Evolutionary conservation across 1,139 yeast genomes (phyloP).

Genomic region (Yamadazyma taylorii): DNA sequence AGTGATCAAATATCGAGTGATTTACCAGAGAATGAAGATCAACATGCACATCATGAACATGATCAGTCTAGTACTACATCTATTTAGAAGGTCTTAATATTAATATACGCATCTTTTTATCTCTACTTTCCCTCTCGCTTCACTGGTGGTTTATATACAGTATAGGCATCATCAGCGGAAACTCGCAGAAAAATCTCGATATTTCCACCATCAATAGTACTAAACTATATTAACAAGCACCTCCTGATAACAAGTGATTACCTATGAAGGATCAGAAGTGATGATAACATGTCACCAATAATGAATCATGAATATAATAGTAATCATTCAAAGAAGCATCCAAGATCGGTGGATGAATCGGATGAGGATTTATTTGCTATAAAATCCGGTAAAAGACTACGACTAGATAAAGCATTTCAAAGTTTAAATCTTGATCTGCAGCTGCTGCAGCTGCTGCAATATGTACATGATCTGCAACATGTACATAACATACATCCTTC

Average conservation of each 20-base stretch:
- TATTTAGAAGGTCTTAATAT: too few species aligned
- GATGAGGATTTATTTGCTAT: constrained; percentile 11
- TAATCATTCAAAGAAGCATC: constrained; percentile 7
- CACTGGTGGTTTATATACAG: too few species aligned
- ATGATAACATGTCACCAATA: background rate
- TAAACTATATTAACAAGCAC: too few species aligned
- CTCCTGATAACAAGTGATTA: too few species aligned
- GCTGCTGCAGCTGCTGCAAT: too few species aligned
- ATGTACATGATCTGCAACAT: too few species aligned
- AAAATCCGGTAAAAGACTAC: constrained; percentile 21
- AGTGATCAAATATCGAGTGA: too few species aligned
- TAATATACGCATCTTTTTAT: too few species aligned
- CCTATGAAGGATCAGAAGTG: too few species aligned
- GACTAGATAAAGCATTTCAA: constrained; percentile 24
- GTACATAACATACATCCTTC: constrained; percentile 5
- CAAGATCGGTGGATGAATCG: constrained; percentile 18
- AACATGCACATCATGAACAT: background rate
- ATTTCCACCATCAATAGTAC: background rate
- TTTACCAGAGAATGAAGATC: background rate
- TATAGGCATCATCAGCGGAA: background rate
- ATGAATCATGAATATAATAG: background rate
- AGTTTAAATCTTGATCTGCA: constrained; percentile 16
- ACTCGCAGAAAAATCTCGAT: constrained; percentile 1
- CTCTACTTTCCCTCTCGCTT: too few species aligned
- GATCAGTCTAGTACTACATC: background rate